These are phyloP conservation scores for Pleurotus eryngii DNA, from an alignment of 768 basidiomycete species.

Conservation along the genomic window DNA sequence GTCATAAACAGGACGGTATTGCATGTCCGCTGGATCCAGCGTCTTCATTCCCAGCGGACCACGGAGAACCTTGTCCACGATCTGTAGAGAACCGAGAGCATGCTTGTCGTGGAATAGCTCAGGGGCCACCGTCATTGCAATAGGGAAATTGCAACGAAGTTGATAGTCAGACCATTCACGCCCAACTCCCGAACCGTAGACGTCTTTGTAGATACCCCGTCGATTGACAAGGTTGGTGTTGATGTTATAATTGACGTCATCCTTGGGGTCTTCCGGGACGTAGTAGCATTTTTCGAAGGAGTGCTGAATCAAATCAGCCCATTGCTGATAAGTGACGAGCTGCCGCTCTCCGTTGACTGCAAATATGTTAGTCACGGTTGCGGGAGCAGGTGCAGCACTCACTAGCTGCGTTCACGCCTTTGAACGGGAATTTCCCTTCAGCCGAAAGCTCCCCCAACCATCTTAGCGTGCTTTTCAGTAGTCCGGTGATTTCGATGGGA, in stretches of 20 bases:
- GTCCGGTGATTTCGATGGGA: constrained; percentile 91
- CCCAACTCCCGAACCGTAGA: constrained; percentile 82
- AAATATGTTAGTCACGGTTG: constrained; percentile 5
- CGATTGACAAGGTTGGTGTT: constrained; percentile 74
- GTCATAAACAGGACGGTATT: constrained; percentile 91
- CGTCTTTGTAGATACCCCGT: constrained; percentile 98
- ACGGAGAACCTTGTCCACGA: constrained; percentile 81
- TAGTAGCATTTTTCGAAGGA: constrained; percentile 93
- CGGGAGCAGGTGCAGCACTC: constrained; percentile 24
- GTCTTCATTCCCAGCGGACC: constrained; percentile 96
- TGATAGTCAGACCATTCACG: constrained; percentile 98
- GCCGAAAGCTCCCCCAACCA: constrained; percentile 76
- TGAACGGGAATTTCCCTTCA: constrained; percentile 78
- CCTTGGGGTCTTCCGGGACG: constrained; percentile 72
- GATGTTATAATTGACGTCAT: constrained; percentile 71
- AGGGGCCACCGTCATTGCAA: constrained; percentile 96
- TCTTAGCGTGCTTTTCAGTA: constrained; percentile 87
- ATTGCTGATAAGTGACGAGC: constrained; percentile 84
- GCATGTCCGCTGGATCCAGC: constrained; percentile 79
- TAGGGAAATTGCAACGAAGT: constrained; percentile 87
- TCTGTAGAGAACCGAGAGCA: constrained; percentile 72
- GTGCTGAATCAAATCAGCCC: constrained; percentile 78
- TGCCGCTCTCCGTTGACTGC: constrained; percentile 68
- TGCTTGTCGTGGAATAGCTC: constrained; percentile 84
- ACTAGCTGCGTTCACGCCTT: constrained; percentile 83